Evolutionary conservation across 2,329 filamentous ascomycete species (phyloP), one percentile per base, ranked within the genome.

Genomic region (Leptoxyphium fumago): DNA sequence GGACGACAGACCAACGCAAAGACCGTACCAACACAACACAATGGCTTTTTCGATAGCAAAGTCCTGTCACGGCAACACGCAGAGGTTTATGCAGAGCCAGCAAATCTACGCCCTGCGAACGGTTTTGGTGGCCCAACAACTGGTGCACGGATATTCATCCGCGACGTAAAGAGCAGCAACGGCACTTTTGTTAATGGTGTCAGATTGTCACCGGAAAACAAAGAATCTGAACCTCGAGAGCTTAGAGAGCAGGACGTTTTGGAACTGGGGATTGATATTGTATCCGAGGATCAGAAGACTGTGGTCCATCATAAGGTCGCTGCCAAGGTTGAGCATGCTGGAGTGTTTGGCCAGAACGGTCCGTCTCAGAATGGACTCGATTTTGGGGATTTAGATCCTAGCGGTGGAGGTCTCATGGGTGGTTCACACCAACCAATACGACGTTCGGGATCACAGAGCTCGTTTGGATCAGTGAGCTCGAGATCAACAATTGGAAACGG

Each of bases 281-380:
- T 98, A 42, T 94, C 86, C 63, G 91, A 98, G 62, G 91, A 98
- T 61, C 89, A 96, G 62, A 96, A 94, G 67, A 95, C 88, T 0
- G 87, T 98, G 26, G 88, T 98, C 11, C 91, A 98, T 60, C 91
- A 96, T 68, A 98, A 98, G 61, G 91, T 98, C 40, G 88, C 89
- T 15, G 88, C 91, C 45, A 93, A 93, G 61, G 87, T 98, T 45
- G 91, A 98, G 62, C 86, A 95, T 65, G 87, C 91, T 34, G 91
- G 91, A 6, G 82, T 89, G 50, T 76, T 88, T 50, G 80, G 75
- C 39, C 75, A 80, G 10, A 36, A 15, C 9, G 9, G 11, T 13
- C 32, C 11, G 9, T 75, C 78, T 8, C 84, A 75, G 54, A 93
- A 84, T 57, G 75, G 88, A 40, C 79, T 95, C 67, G 94, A 82